Conservation (phyloP, 306 rosid genomes). For the Hippophae rhamnoides region DNA sequence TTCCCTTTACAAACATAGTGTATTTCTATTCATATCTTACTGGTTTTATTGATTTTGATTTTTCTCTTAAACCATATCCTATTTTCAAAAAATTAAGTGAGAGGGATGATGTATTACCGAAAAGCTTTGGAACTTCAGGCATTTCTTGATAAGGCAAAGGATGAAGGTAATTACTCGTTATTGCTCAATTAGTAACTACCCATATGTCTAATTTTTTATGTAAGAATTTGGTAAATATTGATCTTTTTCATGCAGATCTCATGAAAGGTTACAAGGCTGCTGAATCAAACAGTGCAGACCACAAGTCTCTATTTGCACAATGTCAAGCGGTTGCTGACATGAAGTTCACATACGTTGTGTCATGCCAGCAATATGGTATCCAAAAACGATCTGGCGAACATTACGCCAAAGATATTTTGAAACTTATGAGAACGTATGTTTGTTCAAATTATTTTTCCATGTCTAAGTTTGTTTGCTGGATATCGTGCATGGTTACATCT, state of each 20-base stretch:
- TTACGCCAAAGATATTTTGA: slow-evolving; percentile 79
- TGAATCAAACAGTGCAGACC: slow-evolving; percentile 44
- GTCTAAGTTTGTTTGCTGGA: slow-evolving; percentile 10
- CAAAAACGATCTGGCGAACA: slow-evolving; percentile 74
- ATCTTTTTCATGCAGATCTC: slow-evolving; percentile 41
- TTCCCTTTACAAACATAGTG: background rate
- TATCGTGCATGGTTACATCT: slow-evolving; percentile 12
- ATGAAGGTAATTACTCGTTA: slow-evolving; percentile 47
- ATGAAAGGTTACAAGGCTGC: slow-evolving; percentile 93
- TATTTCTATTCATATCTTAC: too few species aligned
- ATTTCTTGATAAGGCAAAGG: slow-evolving; percentile 89
- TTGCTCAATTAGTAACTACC: slow-evolving; percentile 1
- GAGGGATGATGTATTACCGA: slow-evolving; percentile 96
- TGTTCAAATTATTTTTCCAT: slow-evolving; percentile 4
- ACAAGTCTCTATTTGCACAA: slow-evolving; percentile 54
- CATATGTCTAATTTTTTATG: slow-evolving; percentile 7
- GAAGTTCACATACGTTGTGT: slow-evolving; percentile 86
- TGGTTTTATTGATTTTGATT: background rate
- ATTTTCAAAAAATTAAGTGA: slow-evolving; percentile 37
- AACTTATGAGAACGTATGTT: slow-evolving; percentile 71
- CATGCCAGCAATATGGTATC: slow-evolving; percentile 83
- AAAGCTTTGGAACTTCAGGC: slow-evolving; percentile 97
- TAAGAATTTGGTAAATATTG: slow-evolving; percentile 13
- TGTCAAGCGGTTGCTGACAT: slow-evolving; percentile 84
- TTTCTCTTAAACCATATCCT: slow-evolving; percentile 12